Evolutionary conservation across 352 stramenopile species (phyloP), one percentile per base, ranked within the genome.

Genomic region (Phytophthora cactorum): DNA sequence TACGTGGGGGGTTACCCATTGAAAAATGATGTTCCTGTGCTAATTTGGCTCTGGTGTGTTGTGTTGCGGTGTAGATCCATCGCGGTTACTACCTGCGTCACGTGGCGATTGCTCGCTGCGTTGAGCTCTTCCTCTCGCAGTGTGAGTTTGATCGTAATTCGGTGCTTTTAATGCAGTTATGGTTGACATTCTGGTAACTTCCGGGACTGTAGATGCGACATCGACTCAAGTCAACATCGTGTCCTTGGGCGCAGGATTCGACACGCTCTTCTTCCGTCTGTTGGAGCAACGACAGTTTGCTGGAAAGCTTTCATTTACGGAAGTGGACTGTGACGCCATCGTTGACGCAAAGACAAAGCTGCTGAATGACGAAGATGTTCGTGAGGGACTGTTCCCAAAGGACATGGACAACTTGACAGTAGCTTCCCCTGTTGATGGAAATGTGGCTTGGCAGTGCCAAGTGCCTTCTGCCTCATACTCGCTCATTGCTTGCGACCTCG

Each of bases 31-130:
- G 11, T 32, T 53, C 5, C 12, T 1, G 25, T 25, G 29, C 49
- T 66, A 39, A 54, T 6, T 38, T 44, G n/a, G 8, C 14, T 44
- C 3, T 22, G 14, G 29, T 66, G 53, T 50, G 14, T n/a, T 12
- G 15, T 45, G 34, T 22, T 51, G 25, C 29, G 27, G 22, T 59
- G 10, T 60, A 93, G 85, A 91, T 93, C 52, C 85, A 93, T 66
- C 83, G 83, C 5, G 85, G 85, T 11, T 93, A 93, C 59, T 91
- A 91, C 62, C 59, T 93, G 49, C 82, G 85, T 25, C 83, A 91
- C 47, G 53, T 85, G 4, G 85, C 81, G 3, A 74, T 93, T 51
- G 41, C 68, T 25, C 75, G 78, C 34, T 84, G 78, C 46, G 78
- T 93, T 38, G 63, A 81, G 0, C 69, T 74, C 10, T 93, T 93